These are phyloP conservation scores for Candida anutae DNA, from an alignment of 1,139 yeast genomes.

Conservation along the genomic window DNA sequence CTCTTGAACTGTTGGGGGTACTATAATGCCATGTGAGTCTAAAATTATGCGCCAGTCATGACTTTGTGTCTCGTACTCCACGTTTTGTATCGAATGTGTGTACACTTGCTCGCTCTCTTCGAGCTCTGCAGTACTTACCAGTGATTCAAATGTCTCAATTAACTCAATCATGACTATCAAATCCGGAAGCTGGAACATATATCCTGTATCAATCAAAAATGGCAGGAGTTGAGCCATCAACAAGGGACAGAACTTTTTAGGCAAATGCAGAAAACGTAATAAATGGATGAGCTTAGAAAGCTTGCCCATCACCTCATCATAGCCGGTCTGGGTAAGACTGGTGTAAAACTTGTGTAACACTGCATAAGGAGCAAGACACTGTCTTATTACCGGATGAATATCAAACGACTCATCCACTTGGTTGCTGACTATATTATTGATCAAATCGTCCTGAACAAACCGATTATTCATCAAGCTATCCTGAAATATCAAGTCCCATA, in stretches of 20 bases:
- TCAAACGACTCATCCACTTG: conserved; percentile 25
- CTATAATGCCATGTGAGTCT: conserved; percentile 7
- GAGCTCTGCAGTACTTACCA: conserved; percentile 14
- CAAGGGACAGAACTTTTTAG: conserved; percentile 47
- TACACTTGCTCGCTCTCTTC: conserved; percentile 27
- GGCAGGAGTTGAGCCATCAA: conserved; percentile 44
- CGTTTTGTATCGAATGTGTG: conserved; percentile 19
- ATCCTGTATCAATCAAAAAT: conserved; percentile 22
- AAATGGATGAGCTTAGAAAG: conserved; percentile 30
- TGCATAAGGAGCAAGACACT: conserved; percentile 68
- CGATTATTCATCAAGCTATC: conserved; percentile 48
- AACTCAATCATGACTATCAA: conserved; percentile 41
- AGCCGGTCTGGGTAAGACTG: conserved; percentile 14
- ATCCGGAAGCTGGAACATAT: conserved; percentile 33
- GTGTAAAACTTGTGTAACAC: conserved; percentile 47
- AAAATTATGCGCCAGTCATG: conserved; percentile 32
- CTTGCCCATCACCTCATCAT: conserved; percentile 19
- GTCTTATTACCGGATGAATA: conserved; percentile 52
- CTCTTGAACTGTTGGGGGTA: conserved; percentile 19
- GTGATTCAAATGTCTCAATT: conserved; percentile 40
- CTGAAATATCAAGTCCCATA: conserved; percentile 49
- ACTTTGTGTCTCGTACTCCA: conserved; percentile 10
- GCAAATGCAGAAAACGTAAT: conserved; percentile 58
- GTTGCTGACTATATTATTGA: conserved; percentile 45
- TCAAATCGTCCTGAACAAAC: conserved; percentile 47